Base-by-base conservation (phyloP, 305 asterid species). In the Ilex paraguariensis region DNA sequence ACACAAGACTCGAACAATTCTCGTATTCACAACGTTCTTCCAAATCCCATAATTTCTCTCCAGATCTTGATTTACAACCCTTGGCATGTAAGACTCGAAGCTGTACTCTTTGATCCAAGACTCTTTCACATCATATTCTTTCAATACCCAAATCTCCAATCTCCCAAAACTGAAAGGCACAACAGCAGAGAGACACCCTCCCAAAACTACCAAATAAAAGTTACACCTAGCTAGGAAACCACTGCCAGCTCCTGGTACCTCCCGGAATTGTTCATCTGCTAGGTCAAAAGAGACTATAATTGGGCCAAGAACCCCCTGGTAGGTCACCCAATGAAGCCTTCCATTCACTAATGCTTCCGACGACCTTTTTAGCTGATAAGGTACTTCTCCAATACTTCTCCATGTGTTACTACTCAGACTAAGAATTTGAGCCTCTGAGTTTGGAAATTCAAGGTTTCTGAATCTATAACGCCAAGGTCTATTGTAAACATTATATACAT, bases 261-360 rank as follows among this genome's bases (percentile, higher is more conserved):
- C 54, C 51, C 48, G 64, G 28, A 84, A 77, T 16, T 60, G 61
- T 45, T 80, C 84, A 7, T 76, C 66, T 1, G 61, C 59, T n/a
- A 78, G 40, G 66, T 79, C 81, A 54, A 68, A 80, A 0, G 88
- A 76, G 13, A 75, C 60, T 0, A 84, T 77, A 4, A 61, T 30
- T 67, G 75, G 62, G 40, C 54, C 61, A n/a, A 8, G 14, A 9
- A 62, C 32, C 1, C 64, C 60, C 4, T 31, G 48, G 30, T 32
- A 54, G n/a, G 77, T 65, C 67, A 77, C 60, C 86, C 88, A 84
- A 32, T 84, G 91, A 42, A 77, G 72, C 75, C 82, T 70, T 46
- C 80, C 83, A 16, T 71, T 76, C 49, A 80, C 66, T 40, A 66
- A 31, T 62, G 75, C 79, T 13, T 72, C 79, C 7, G 73, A 60